phyloP scores from a whole-genome alignment of 441 rosid species.

The Adansonia madagascariensis region DNA sequence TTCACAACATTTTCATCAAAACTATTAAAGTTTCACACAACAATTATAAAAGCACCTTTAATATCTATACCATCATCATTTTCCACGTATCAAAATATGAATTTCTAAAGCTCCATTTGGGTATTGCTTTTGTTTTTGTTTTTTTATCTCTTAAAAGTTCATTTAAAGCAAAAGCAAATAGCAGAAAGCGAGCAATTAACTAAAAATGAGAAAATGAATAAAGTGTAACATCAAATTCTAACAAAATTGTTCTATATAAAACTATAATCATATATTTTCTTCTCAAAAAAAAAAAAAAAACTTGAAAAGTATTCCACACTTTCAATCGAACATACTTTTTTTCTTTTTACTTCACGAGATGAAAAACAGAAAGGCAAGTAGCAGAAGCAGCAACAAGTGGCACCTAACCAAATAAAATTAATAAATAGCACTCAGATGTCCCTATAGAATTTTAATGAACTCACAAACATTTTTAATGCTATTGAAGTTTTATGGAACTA shows the following conservation, averaged over 20 bases:
- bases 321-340: not conserved
- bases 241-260: slow-evolving; percentile 8
- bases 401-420: slow-evolving; percentile 1
- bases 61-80: not conserved
- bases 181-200: not conserved
- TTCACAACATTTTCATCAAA: not conserved
- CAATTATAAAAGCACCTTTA: not conserved
- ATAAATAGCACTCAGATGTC: not conserved
- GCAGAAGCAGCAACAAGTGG: not conserved
- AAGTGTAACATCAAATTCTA: not conserved
- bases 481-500: not conserved
- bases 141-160: slow-evolving; percentile 1
- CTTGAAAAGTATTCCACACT: not conserved
- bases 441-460: not conserved
- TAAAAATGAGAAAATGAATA: slow-evolving; percentile 14
- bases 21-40: not conserved
- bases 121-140: not conserved
- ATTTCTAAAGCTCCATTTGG: slow-evolving; percentile 12
- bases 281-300: not conserved
- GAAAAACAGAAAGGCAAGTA: not conserved
- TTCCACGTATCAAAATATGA: not conserved
- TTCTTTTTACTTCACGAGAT: not conserved
- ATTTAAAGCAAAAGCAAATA: slow-evolving; percentile 2
- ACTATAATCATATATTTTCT: not conserved
- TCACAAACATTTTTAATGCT: not conserved